Base-by-base conservation (phyloP, 2,329 filamentous ascomycete species). In the Exutisphaerella laricina region DNA sequence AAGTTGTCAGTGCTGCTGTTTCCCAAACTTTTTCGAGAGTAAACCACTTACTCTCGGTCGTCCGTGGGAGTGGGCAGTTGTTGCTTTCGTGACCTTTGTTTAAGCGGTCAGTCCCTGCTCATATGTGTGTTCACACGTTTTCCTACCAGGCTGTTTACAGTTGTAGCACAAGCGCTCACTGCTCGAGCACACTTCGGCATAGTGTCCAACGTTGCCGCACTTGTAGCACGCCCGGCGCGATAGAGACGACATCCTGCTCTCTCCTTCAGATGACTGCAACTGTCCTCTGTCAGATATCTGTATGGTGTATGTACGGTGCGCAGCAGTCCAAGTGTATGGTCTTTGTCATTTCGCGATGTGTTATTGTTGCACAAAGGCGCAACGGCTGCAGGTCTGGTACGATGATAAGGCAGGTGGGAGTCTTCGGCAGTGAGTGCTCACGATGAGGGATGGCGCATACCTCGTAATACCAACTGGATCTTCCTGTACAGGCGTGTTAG, bases 131-230 rank as follows among this genome's bases (percentile, higher is more conserved):
- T 25, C 20, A 35, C n/a, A 21, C 20, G 34, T 31, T 26, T 34
- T 13, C 10, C 56, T 69, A 82, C 81, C 85, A 50, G 85, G 85
- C 72, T 90, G 85, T 75, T 90, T 90, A 89, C 92, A 98, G 78
- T 98, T 98, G 75, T 98, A 98, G 84, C 92, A 98, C 63, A 98
- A 85, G 64, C 92, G 87, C 78, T 98, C 90, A 48, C 89, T 85
- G 48, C 90, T 96, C 50, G 90, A 92, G 84, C 92, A 98, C 58
- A 95, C 89, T 78, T 97, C 89, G 55, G 76, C 73, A 60, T 75
- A 75, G 61, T 74, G 72, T 45, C 71, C 69, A 52, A 74, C 68
- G 54, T 72, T 70, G 59, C 69, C 70, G 63, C 69, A 74, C 65
- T 71, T 72, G 65, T 73, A 74, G 66, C 71, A 74, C 50, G 71